Evolutionary conservation across 495 filamentous ascomycete genomes (phyloP), one percentile per base, ranked within the genome.

Genomic region (Polyplosphaeria fusca): DNA sequence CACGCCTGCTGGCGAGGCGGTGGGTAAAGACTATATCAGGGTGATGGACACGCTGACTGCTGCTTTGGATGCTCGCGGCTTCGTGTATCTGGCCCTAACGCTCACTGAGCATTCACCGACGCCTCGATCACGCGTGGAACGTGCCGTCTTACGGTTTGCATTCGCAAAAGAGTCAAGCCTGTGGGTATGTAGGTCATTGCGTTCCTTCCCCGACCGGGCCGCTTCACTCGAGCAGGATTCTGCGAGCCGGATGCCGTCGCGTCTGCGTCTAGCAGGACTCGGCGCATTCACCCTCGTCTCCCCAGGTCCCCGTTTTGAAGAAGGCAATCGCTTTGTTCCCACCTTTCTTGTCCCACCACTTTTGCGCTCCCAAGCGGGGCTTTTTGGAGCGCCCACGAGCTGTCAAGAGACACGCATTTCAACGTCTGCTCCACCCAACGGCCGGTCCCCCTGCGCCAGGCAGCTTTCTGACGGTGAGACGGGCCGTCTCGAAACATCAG

Each of bases 71-170:
- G 19, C 9, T 42, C 20, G 7, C 39, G 18, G 11, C 39, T 20
- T 42, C 11, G 18, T 11, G 5, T 5, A 42, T 19, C 18, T 42
- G 7, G 30, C 30, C 18, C 39, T 42, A 13, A 5, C 39, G 39
- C 23, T 53, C 56, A 60, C 41, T 53, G 41, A 60, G 42, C 12
- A 16, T 9, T 24, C 35, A 39, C 12, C 1, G 11, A 42, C n/a
- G 48, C 30, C 11, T 23, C 22, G 19, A 47, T 28, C 28, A 18
- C 7, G 7, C 26, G 35, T 24, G 44, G 28, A 4, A 7, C 44
- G 35, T 24, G n/a, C 54, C 54, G 54, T 30, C 54, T 50, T 43
- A 57, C 23, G n/a, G 44, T 57, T 30, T 35, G 44, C 26, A 47
- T 14, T 27, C 16, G 4, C 5, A 35, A n/a, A n/a, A n/a, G n/a